phyloP scores from a whole-genome alignment of 164 flowering plant genomes.

The Protea cynaroides region DNA sequence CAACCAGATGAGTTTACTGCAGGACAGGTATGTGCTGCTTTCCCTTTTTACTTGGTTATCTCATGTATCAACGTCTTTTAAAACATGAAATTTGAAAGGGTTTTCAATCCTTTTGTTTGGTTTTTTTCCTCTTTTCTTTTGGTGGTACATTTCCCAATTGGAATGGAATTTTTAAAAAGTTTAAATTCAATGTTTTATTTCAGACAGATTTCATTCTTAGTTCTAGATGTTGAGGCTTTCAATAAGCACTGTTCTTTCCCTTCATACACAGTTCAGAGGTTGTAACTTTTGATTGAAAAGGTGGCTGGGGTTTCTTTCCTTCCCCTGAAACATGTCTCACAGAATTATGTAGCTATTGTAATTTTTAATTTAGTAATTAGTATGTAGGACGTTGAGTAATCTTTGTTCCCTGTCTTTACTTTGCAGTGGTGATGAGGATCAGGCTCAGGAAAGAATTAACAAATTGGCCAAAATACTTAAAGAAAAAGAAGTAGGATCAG shows the following conservation, averaged over 20 bases:
- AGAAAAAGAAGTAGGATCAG: constrained; percentile 68
- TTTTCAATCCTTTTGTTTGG: too few species aligned
- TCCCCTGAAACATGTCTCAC: neutral
- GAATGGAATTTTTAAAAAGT: too few species aligned
- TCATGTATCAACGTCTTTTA: neutral
- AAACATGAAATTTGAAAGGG: neutral
- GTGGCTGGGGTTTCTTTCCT: neutral
- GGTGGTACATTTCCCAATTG: too few species aligned
- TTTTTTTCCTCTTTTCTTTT: too few species aligned
- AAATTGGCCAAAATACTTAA: constrained; percentile 89
- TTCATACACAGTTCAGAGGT: too few species aligned
- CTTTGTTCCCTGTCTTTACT: constrained; percentile 1
- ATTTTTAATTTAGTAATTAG: neutral
- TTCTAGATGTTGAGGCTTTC: too few species aligned
- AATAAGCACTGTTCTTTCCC: too few species aligned
- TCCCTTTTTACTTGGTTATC: neutral
- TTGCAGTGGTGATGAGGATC: constrained; percentile 99
- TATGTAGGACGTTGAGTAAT: neutral
- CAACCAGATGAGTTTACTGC: constrained; percentile 94
- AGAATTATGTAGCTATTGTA: neutral
- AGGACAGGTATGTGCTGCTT: constrained; percentile 71
- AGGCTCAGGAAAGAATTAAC: constrained; percentile 95
- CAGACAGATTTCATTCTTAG: too few species aligned
- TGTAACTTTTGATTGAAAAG: too few species aligned
- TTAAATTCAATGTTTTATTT: too few species aligned